phyloP scores from a whole-genome alignment of 495 filamentous ascomycete genomes.

The Xylaria sp. region DNA sequence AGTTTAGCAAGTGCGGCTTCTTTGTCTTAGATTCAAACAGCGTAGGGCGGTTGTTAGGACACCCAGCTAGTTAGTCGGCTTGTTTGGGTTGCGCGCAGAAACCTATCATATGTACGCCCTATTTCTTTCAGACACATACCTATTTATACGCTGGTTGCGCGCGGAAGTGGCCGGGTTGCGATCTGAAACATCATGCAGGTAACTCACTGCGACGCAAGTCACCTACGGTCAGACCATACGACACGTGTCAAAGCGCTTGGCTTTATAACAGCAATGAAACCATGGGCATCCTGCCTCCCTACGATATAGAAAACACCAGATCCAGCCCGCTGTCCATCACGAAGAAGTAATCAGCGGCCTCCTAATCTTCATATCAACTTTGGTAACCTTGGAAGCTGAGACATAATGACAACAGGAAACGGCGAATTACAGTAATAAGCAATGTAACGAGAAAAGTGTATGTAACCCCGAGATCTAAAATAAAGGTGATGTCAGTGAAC shows the following conservation, averaged over 20 bases:
- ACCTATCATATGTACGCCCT: background rate
- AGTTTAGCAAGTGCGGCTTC: background rate
- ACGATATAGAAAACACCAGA: background rate
- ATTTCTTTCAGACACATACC: background rate
- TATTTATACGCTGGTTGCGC: background rate
- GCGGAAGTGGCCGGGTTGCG: background rate
- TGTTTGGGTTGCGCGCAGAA: background rate
- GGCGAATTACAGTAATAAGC: background rate
- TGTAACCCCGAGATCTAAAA: too few species aligned
- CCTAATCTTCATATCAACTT: background rate
- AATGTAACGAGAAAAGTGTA: too few species aligned
- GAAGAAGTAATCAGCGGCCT: background rate
- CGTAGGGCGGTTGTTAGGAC: background rate
- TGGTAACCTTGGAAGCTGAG: background rate
- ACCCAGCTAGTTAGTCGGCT: background rate
- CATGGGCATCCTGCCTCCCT: conserved; percentile 3
- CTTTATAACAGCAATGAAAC: conserved; percentile 8
- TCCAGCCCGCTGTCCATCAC: background rate
- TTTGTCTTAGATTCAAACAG: background rate
- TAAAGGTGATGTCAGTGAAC: background rate
- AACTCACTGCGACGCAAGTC: background rate
- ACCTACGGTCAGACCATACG: background rate
- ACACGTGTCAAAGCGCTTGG: conserved; percentile 2
- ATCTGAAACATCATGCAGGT: conserved; percentile 7
- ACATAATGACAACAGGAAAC: background rate